Percentiles rank a stretch among this genome's conserved stretches.
Evolutionary conservation across 2,329 filamentous ascomycete species (phyloP).

Genomic region (Aspergillus sergii): DNA sequence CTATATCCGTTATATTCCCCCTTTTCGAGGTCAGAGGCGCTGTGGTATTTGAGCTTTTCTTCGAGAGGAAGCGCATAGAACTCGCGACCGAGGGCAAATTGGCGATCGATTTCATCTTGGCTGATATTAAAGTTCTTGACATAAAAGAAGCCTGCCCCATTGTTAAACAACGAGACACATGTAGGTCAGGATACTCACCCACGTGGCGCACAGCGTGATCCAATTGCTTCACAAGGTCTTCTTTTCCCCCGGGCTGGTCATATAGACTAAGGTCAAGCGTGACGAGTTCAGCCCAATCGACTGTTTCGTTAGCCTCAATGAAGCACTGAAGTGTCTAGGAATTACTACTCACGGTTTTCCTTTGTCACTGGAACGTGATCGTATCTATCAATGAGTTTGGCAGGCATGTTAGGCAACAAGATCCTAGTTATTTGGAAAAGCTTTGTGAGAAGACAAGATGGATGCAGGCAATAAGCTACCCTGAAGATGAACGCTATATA

Average conservation of each 20-base stretch:
- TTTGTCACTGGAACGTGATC: constrained; percentile 53
- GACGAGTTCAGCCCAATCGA: constrained; percentile 58
- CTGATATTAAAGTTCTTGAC: constrained; percentile 64
- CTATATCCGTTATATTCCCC: constrained; percentile 63
- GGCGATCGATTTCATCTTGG: constrained; percentile 62
- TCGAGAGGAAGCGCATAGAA: constrained; percentile 60
- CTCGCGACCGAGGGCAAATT: constrained; percentile 63
- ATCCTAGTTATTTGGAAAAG: not conserved
- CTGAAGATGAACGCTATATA: not conserved
- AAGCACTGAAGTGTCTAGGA: constrained; percentile 3
- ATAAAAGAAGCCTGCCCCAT: constrained; percentile 59
- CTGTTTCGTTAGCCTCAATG: constrained; percentile 19
- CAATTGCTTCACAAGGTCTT: constrained; percentile 57
- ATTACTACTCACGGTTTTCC: constrained; percentile 33
- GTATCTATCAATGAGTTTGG: constrained; percentile 41
- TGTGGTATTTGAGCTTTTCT: constrained; percentile 61
- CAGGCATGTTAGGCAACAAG: constrained; percentile 23
- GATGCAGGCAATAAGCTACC: rapidly evolving
- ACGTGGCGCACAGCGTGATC: constrained; percentile 56
- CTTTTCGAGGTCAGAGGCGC: constrained; percentile 47
- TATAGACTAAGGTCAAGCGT: constrained; percentile 61
- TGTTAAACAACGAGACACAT: constrained; percentile 13
- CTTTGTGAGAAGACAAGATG: not conserved
- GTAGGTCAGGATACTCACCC: constrained; percentile 23
- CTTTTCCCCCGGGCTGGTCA: constrained; percentile 57